Base-by-base conservation (phyloP, 768 basidiomycete genomes). In the Hygrocybe coccinea region DNA sequence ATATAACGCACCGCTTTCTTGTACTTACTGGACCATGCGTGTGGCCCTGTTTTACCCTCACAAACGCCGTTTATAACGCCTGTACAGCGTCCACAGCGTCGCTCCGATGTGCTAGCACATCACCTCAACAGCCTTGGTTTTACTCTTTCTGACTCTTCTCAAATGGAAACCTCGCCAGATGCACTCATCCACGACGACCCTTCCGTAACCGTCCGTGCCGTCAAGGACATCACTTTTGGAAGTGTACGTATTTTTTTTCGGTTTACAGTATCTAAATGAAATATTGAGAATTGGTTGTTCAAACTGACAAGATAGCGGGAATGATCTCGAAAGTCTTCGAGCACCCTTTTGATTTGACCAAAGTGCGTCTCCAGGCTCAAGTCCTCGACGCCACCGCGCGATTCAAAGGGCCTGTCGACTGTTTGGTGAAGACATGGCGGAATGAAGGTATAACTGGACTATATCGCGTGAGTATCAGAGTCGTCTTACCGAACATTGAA, bases 291-390 rank as follows among this genome's bases (percentile, higher is more conserved):
- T n/a, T n/a, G n/a, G n/a, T n/a, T n/a, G n/a, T n/a, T n/a, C n/a
- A n/a, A n/a, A n/a, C n/a, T n/a, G n/a, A n/a, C 11, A n/a, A 89
- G 89, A 67, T 81, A 21, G 89, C 92, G 50, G 91, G 92, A 10
- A 90, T 94, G 76, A 78, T 81, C 10, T 87, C 91, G 19, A 91
- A 92, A 71, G 77, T 93, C 6, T 87, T 95, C 60, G 93, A 93
- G 72, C 91, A 93, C 65, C 94, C 93, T 2, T 93, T 94, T 64
- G 93, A 95, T 73, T 79, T 95, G 36, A 87, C 90, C 59, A 95
- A 95, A 73, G 93, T 97, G 57, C 82, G 91, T 49, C 75, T 97
- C 12, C 93, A 95, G 72, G 81, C 89, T 3, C 93, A 95, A 67
- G 86, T 91, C 3, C 79, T 94, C 22, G 87, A 90, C 63, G 83